Percentiles rank a stretch among this genome's conserved stretches.
phyloP scores from a whole-genome alignment of 257 asterid genomes.

The Jacaranda mimosifolia region DNA sequence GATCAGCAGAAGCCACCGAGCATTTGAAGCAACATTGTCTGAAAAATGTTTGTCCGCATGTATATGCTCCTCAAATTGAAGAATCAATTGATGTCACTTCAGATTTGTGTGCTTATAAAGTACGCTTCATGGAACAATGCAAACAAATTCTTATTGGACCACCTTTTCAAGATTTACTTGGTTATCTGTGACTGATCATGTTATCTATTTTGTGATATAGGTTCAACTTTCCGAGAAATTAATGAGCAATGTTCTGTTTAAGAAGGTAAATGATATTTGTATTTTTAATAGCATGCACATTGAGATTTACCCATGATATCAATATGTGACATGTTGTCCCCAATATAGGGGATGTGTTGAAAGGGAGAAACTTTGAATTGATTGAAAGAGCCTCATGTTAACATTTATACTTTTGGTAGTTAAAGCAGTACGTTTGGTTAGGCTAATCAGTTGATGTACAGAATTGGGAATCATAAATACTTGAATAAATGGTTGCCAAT shows the following conservation, averaged over 20 bases:
- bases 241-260: slow-evolving; percentile 89
- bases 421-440: neutral
- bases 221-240: slow-evolving; percentile 93
- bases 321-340: neutral
- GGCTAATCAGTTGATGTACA: slow-evolving; percentile 11
- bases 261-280: slow-evolving; percentile 68
- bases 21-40: slow-evolving; percentile 92
- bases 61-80: slow-evolving; percentile 93
- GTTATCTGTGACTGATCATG: slow-evolving; percentile 39
- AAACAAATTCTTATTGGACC: slow-evolving; percentile 8
- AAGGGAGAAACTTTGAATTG: slow-evolving; percentile 15
- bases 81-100: slow-evolving; percentile 98
- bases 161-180: slow-evolving; percentile 24
- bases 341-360: slow-evolving; percentile 24
- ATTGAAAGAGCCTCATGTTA: slow-evolving; percentile 2
- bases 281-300: slow-evolving; percentile 1
- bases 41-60: slow-evolving; percentile 85
- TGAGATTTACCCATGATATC: slow-evolving; percentile 11
- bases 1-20: slow-evolving; percentile 99
- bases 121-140: slow-evolving; percentile 34
- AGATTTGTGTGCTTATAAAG: slow-evolving; percentile 98
- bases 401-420: neutral
- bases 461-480: neutral
- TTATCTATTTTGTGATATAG: slow-evolving; percentile 52
- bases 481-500: slow-evolving; percentile 8